Percentiles rank a stretch among this genome's conserved stretches.
phyloP scores from a whole-genome alignment of 352 stramenopile genomes.

The Globisporangium irregulare region DNA sequence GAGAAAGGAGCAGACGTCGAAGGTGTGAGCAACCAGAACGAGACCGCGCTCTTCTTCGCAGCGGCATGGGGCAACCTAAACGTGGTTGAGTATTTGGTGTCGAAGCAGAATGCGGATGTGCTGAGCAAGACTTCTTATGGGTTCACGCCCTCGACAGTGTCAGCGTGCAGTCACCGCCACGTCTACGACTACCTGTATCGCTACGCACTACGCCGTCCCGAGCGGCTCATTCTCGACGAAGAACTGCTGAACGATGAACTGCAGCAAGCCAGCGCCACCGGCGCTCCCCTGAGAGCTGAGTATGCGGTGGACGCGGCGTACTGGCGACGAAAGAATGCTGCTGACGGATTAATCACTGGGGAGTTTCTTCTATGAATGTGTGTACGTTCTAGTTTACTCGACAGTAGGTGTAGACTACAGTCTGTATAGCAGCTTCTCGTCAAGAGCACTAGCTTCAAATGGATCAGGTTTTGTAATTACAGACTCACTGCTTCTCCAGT shows the following conservation, averaged over 20 bases:
- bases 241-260: not conserved
- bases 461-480: no score
- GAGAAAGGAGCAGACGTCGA: not conserved
- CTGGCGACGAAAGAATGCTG: not conserved
- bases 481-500: no score
- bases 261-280: not conserved
- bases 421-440: no score
- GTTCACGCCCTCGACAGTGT: not conserved
- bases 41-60: constrained; percentile 1
- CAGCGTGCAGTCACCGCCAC: not conserved
- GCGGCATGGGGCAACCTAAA: not conserved
- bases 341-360: not conserved
- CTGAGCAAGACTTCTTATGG: not conserved
- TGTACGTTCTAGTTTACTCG: no score
- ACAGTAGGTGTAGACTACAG: no score
- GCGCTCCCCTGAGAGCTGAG: not conserved
- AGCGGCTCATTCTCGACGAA: not conserved
- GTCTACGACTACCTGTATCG: not conserved
- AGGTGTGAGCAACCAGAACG: not conserved
- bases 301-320: not conserved
- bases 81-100: not conserved
- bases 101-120: not conserved
- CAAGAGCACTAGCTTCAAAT: no score
- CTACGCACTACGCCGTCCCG: not conserved
- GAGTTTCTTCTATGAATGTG: not conserved